These are phyloP conservation scores for Candida sphagnicola DNA, from an alignment of 805 yeast species.

Conservation along the genomic window DNA sequence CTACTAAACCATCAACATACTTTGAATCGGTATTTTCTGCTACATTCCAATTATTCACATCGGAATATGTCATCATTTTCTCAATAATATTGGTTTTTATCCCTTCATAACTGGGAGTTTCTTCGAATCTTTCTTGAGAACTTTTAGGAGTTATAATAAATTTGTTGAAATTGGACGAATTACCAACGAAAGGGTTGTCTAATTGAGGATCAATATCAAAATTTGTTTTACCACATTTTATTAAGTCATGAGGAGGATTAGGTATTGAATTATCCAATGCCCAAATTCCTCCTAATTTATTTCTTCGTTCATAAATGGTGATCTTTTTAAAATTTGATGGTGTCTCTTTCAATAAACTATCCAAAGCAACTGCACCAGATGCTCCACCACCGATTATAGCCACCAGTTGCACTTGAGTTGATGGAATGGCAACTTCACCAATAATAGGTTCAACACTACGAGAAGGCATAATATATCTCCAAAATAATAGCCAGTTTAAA, in stretches of 20 bases:
- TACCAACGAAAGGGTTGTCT: slow-evolving; percentile 19
- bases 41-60: slow-evolving; percentile 32
- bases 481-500: no score
- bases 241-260: slow-evolving; percentile 15
- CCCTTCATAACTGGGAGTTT: slow-evolving; percentile 25
- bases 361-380: slow-evolving; percentile 41
- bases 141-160: slow-evolving; percentile 9
- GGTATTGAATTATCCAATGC: slow-evolving; percentile 21
- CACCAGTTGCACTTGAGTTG: slow-evolving; percentile 18
- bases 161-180: background rate
- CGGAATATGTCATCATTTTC: slow-evolving; percentile 43
- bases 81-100: slow-evolving; percentile 42
- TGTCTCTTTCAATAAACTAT: slow-evolving; percentile 30
- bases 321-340: slow-evolving; percentile 21
- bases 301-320: slow-evolving; percentile 37
- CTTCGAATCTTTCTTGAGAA: slow-evolving; percentile 24
- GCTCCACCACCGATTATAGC: slow-evolving; percentile 51
- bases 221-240: slow-evolving; percentile 18
- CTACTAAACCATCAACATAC: slow-evolving; percentile 24
- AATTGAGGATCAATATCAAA: slow-evolving; percentile 25
- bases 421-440: slow-evolving; percentile 7
- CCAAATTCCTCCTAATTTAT: slow-evolving; percentile 42
- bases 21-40: slow-evolving; percentile 16
- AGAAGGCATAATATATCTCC: no score
- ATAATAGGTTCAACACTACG: no score